These are phyloP conservation scores for Hordeum pubiflorum DNA, from an alignment of 202 grass and related monocot species.

Conservation along the genomic window DNA sequence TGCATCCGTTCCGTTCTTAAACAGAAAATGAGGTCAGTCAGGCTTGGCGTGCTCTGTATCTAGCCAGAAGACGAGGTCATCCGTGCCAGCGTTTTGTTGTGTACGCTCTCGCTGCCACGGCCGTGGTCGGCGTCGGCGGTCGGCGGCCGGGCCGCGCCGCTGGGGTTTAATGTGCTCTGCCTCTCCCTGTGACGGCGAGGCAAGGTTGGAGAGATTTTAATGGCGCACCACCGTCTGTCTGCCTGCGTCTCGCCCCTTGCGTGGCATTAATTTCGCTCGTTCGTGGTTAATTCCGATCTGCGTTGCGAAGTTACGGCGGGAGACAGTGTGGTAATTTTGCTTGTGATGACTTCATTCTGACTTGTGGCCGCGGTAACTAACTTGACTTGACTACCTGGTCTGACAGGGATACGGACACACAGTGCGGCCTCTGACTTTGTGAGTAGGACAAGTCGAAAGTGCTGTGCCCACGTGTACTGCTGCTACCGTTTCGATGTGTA, in stretches of 20 bases:
- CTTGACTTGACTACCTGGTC: not conserved
- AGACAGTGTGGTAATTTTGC: not conserved
- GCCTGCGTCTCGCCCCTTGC: not conserved
- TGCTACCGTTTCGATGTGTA: not conserved
- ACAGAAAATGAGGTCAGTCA: no score
- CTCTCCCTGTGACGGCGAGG: conserved; percentile 31
- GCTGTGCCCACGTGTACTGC: not conserved
- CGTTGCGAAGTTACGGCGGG: not conserved
- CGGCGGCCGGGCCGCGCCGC: not conserved
- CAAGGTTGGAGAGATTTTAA: not conserved
- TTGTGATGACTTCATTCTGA: not conserved
- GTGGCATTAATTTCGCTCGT: not conserved
- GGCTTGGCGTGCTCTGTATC: not conserved
- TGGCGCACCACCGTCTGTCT: conserved; percentile 21
- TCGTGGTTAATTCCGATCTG: not conserved
- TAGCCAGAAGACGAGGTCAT: not conserved
- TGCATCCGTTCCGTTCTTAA: no score
- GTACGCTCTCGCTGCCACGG: not conserved
- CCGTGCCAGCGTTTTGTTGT: not conserved
- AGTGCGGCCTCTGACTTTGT: not conserved
- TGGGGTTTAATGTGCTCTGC: conserved; percentile 26
- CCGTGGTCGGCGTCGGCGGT: not conserved
- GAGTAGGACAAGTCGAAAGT: not conserved
- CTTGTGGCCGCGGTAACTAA: not conserved
- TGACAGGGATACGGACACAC: not conserved